Conservation (phyloP, 768 basidiomycete species). For the Boletus patriciae region DNA sequence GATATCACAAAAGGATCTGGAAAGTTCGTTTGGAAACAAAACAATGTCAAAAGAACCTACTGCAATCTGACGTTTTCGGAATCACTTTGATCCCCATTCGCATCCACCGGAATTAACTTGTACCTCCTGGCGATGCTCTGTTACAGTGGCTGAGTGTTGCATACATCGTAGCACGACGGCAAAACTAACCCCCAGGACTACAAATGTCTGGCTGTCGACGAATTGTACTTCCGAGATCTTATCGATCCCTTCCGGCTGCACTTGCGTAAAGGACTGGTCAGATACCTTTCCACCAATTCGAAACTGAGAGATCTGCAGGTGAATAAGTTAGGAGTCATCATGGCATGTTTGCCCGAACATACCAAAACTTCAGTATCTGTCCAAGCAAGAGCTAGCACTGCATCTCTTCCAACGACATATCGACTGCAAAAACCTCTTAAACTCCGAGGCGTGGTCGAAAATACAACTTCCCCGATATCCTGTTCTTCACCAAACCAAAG, state of each 20-base stretch:
- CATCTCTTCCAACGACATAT: slow-evolving; percentile 26
- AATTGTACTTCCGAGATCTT: slow-evolving; percentile 25
- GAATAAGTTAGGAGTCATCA: neutral
- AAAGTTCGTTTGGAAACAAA: slow-evolving; percentile 4
- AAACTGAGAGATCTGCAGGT: slow-evolving; percentile 23
- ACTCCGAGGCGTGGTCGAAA: slow-evolving; percentile 11
- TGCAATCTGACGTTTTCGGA: slow-evolving; percentile 15
- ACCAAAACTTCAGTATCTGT: slow-evolving; percentile 38
- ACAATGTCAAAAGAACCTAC: slow-evolving; percentile 12
- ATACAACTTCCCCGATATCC: slow-evolving; percentile 15
- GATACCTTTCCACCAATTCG: neutral
- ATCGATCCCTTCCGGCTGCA: slow-evolving; percentile 22
- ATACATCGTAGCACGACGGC: neutral
- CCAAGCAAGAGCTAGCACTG: slow-evolving; percentile 48
- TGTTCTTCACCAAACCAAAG: slow-evolving; percentile 27
- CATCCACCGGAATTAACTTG: slow-evolving; percentile 13
- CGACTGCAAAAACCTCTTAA: slow-evolving; percentile 21
- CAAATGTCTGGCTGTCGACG: slow-evolving; percentile 22
- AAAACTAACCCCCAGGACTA: slow-evolving; percentile 28
- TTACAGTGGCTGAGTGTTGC: slow-evolving; percentile 2
- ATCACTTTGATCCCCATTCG: slow-evolving; percentile 6
- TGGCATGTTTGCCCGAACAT: neutral
- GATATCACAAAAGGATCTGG: slow-evolving; percentile 2
- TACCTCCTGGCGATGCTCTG: slow-evolving; percentile 24
- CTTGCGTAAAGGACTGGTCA: slow-evolving; percentile 3